Evolutionary conservation across 2,329 filamentous ascomycete species (phyloP).

Genomic region (Aspergillus sp.): DNA sequence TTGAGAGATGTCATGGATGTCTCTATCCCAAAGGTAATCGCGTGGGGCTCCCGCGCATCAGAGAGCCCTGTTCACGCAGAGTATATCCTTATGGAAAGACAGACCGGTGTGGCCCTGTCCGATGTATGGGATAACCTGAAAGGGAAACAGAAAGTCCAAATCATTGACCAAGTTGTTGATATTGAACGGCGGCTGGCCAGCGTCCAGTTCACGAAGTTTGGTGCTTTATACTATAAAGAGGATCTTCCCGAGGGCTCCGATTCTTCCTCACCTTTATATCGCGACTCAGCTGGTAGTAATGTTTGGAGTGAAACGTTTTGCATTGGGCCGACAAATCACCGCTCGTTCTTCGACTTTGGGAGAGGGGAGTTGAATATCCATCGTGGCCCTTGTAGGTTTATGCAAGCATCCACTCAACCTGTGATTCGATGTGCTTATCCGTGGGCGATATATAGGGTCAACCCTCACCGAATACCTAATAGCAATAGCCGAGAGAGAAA

Average conservation of each 20-base stretch:
- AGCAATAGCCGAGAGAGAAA: conserved; percentile 13
- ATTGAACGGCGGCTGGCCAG: conserved; percentile 18
- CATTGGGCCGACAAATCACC: conserved; percentile 5
- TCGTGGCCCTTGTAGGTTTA: conserved; percentile 22
- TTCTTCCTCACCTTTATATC: not conserved
- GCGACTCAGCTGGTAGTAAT: conserved; percentile 13
- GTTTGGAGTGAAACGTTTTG: conserved; percentile 16
- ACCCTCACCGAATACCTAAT: conserved; percentile 11
- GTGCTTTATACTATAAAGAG: conserved; percentile 21
- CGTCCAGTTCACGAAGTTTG: conserved; percentile 20
- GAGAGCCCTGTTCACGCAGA: conserved; percentile 38
- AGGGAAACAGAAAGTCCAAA: conserved; percentile 21
- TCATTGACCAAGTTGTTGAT: conserved; percentile 19
- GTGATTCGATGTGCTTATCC: too few species aligned
- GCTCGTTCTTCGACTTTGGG: conserved; percentile 14
- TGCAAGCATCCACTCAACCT: too few species aligned
- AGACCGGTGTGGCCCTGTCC: conserved; percentile 15
- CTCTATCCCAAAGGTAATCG: conserved; percentile 34
- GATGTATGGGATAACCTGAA: conserved; percentile 22
- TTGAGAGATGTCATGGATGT: conserved; percentile 20
- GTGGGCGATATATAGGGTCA: conserved; percentile 7
- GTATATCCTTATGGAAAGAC: conserved; percentile 40
- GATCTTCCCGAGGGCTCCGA: conserved; percentile 13
- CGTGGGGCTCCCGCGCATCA: conserved; percentile 29
- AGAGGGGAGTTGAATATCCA: conserved; percentile 19